Conservation (phyloP, 202 grass and related monocot genomes). For the Brachypodium distachyon region DNA sequence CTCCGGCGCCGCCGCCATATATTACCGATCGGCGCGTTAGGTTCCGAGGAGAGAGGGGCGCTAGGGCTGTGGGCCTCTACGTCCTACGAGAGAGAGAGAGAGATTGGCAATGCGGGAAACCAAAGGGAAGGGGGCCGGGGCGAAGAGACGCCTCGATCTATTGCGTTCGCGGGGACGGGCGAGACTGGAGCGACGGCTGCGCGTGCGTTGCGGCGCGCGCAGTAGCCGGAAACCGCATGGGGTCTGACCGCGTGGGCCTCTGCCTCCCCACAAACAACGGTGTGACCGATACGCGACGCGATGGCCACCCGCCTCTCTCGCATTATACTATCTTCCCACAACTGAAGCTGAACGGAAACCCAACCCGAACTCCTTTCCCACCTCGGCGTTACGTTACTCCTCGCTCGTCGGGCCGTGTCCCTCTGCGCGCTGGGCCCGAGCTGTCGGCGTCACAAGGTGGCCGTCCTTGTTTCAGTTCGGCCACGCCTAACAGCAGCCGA, state of each 20-base stretch:
- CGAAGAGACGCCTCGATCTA: slow-evolving; percentile 7
- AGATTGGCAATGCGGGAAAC: background rate
- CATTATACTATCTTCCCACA: no score
- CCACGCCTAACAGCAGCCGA: slow-evolving; percentile 1
- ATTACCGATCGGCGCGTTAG: no score
- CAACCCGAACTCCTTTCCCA: background rate
- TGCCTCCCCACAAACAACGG: background rate
- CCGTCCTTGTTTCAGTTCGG: background rate
- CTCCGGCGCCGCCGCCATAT: slow-evolving; percentile 25
- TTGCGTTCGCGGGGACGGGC: background rate
- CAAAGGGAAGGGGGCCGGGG: background rate
- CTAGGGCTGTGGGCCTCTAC: background rate
- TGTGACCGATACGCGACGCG: background rate
- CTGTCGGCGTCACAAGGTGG: slow-evolving; percentile 11
- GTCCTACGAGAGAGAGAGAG: background rate
- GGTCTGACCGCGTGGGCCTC: background rate
- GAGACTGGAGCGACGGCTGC: background rate
- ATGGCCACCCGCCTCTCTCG: slow-evolving; percentile 25
- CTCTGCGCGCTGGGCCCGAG: slow-evolving; percentile 18
- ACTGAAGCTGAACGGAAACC: background rate
- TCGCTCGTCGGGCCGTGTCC: no score
- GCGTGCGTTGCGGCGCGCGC: slow-evolving; percentile 4
- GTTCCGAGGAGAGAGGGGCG: background rate
- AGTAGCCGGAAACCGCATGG: slow-evolving; percentile 12
- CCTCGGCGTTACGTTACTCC: no score